These are phyloP conservation scores for Populus hybrid DNA, from an alignment of 441 rosid genomes.

Conservation along the genomic window DNA sequence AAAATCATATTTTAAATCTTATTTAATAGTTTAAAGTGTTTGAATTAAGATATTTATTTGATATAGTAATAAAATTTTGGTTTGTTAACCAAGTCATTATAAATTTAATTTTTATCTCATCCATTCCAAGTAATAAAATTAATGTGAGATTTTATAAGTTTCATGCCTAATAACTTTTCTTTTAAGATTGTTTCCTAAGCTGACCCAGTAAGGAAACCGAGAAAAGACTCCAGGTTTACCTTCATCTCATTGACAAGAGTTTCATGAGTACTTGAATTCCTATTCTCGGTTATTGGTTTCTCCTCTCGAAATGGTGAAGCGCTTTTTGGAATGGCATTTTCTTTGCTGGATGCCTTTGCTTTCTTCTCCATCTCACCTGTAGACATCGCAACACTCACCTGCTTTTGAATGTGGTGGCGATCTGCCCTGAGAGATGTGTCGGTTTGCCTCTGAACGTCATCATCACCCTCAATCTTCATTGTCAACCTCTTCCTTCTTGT, in stretches of 20 bases:
- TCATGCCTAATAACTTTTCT: no score
- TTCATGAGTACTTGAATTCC: slow-evolving; percentile 15
- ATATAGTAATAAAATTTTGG: no score
- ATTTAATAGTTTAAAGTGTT: no score
- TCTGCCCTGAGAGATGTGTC: slow-evolving; percentile 84
- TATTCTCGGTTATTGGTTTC: slow-evolving; percentile 43
- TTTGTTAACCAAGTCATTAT: no score
- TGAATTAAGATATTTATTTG: no score
- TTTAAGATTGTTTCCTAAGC: slow-evolving; percentile 30
- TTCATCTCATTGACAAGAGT: slow-evolving; percentile 48
- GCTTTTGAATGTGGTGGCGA: slow-evolving; percentile 74
- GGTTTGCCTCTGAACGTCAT: slow-evolving; percentile 68
- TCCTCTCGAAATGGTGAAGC: slow-evolving; percentile 22
- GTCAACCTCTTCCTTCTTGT: slow-evolving; percentile 44
- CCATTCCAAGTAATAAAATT: no score
- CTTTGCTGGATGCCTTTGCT: no score
- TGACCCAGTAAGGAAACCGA: slow-evolving; percentile 46
- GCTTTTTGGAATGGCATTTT: no score
- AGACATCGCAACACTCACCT: slow-evolving; percentile 62
- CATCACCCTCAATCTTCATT: slow-evolving; percentile 26
- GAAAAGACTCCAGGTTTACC: slow-evolving; percentile 38
- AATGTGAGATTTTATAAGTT: no score
- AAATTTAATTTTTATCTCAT: no score
- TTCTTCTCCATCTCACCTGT: slow-evolving; percentile 3
- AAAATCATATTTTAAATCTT: no score